phyloP scores from a whole-genome alignment of 2,329 filamentous ascomycete genomes.

The Fusarium buxicola region DNA sequence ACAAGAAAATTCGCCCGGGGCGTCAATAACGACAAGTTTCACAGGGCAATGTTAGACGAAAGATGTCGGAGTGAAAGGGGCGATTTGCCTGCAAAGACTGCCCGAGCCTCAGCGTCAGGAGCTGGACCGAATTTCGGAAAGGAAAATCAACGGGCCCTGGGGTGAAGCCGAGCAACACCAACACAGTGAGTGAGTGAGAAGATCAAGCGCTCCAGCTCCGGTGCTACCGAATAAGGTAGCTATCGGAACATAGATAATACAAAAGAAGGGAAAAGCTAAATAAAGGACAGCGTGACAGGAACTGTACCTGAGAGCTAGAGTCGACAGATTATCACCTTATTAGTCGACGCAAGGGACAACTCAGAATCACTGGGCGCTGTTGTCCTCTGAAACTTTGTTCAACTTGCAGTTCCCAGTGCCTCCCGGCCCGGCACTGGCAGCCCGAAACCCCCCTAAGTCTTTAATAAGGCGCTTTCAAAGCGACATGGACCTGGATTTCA shows the following conservation, averaged over 20 bases:
- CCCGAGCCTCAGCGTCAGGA: conserved; percentile 7
- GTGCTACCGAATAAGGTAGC: too few relatives aligned
- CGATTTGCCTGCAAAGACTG: conserved; percentile 4
- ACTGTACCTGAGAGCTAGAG: too few relatives aligned
- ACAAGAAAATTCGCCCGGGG: conserved; percentile 9
- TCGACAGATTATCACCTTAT: too few relatives aligned
- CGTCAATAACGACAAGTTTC: background rate
- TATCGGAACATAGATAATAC: too few relatives aligned
- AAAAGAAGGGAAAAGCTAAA: too few relatives aligned
- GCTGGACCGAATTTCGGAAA: conserved; percentile 10
- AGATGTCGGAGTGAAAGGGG: conserved; percentile 13
- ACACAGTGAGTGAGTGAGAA: background rate
- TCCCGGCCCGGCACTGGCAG: background rate
- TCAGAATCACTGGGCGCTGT: background rate
- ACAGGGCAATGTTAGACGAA: conserved; percentile 12
- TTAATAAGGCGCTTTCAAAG: conserved; percentile 9
- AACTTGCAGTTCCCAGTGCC: background rate
- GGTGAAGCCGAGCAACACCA: conserved; percentile 1
- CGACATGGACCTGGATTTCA: conserved; percentile 16
- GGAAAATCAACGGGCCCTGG: conserved; percentile 11
- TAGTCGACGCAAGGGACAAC: too few relatives aligned
- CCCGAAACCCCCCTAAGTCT: background rate
- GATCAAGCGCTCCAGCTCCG: too few relatives aligned
- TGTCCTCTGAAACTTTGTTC: background rate
- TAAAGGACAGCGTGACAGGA: too few relatives aligned